These are phyloP conservation scores for Drechslerella dactyloides DNA, from an alignment of 2,329 filamentous ascomycete species.

Conservation along the genomic window DNA sequence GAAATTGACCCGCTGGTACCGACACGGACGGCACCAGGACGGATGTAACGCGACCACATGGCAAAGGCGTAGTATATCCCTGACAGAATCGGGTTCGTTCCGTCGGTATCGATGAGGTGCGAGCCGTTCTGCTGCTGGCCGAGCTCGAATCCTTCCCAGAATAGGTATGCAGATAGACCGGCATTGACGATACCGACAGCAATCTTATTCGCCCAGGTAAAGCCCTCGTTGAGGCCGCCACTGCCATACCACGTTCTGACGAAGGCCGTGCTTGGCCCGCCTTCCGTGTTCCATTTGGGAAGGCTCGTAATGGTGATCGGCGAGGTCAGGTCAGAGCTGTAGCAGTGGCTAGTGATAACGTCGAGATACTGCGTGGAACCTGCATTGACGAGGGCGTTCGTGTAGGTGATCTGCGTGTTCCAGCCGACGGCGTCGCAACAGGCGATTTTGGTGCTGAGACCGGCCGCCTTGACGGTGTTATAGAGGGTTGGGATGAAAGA, in stretches of 20 bases:
- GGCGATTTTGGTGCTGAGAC: slow-evolving; percentile 58
- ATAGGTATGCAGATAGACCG: slow-evolving; percentile 64
- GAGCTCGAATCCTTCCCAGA: slow-evolving; percentile 63
- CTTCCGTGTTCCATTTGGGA: slow-evolving; percentile 65
- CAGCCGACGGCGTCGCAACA: slow-evolving; percentile 62
- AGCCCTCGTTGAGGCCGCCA: slow-evolving; percentile 63
- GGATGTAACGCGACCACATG: slow-evolving; percentile 58
- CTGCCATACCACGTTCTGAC: slow-evolving; percentile 61
- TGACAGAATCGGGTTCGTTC: slow-evolving; percentile 56
- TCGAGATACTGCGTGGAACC: slow-evolving; percentile 59
- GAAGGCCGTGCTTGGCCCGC: slow-evolving; percentile 61
- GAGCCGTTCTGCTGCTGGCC: slow-evolving; percentile 56
- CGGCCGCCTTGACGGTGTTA: slow-evolving; percentile 57
- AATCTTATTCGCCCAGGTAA: slow-evolving; percentile 66
- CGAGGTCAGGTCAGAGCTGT: slow-evolving; percentile 59
- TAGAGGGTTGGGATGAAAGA: slow-evolving; percentile 57
- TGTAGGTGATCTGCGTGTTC: slow-evolving; percentile 58
- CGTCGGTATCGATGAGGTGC: slow-evolving; percentile 56
- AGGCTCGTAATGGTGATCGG: slow-evolving; percentile 59
- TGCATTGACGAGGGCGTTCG: slow-evolving; percentile 58
- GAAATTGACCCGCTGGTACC: slow-evolving; percentile 54
- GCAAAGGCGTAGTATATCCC: slow-evolving; percentile 60
- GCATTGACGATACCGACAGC: slow-evolving; percentile 62
- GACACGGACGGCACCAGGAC: slow-evolving; percentile 58
- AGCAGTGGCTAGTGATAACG: slow-evolving; percentile 60